Base-by-base conservation (phyloP, 306 rosid species). In the Rosa chinensis region DNA sequence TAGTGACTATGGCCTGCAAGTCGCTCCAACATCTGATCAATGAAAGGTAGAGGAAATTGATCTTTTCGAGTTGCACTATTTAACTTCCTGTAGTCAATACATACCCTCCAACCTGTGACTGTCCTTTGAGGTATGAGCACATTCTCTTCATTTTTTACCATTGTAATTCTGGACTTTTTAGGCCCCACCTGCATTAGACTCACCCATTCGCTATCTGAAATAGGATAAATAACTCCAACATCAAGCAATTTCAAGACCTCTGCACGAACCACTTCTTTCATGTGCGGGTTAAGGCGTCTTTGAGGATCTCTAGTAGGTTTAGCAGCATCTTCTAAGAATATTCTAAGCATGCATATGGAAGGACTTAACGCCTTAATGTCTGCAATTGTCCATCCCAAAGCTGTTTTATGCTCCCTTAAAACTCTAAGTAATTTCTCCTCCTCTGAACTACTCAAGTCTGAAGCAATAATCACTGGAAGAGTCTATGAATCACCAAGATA, bases 301-400 rank as follows among this genome's bases (percentile, higher is more conserved):
- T 79, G 67, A 17, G 37, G 23, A 32, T 32, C 0, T 72, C 32
- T 0, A 32, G 4, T 4, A 35, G 74, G 52, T 21, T 1, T 37
- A 0, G 5, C n/a, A 1, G 5, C 28, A 9, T 73, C 68, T 5
- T 73, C 56, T 0, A 80, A 2, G 2, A 43, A 4, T 3, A 62
- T 73, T 1, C 6, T 5, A 5, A 66, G 68, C 28, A 64, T 72
- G 64, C 77, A 79, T 0, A 20, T 18, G 0, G 6, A 62, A 5
- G 42, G 78, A 40, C 43, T 72, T 0, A 62, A 63, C 25, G 74
- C 45, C 1, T 73, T 73, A 0, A 80, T 63, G 12, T 80, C 20
- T 0, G 43, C 42, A 37, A 72, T 48, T 0, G 21, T 32, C 66
- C 56, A 80, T 3, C 78, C 58, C 0, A 79, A 1, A 0, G 66